These are phyloP conservation scores for Lachancea thermotolerans DNA, from an alignment of 805 yeast genomes.

Conservation along the genomic window DNA sequence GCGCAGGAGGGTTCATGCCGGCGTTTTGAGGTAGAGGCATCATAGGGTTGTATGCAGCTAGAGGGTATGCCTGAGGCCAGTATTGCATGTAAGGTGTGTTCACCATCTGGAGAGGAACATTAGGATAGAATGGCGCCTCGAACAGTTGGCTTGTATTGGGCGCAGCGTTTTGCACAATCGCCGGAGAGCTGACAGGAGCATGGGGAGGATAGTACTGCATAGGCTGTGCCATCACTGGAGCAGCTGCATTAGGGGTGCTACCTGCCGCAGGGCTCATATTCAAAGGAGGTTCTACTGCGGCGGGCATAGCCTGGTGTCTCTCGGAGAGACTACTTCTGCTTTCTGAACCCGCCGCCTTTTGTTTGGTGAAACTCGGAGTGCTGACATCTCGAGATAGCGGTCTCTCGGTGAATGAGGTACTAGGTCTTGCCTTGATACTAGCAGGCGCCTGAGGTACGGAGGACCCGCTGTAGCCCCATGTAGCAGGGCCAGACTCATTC, in stretches of 20 bases:
- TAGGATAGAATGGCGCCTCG: slow-evolving; percentile 1
- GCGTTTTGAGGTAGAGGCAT: background rate
- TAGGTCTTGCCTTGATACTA: slow-evolving; percentile 22
- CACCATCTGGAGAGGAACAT: slow-evolving; percentile 1
- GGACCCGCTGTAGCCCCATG: slow-evolving; percentile 30
- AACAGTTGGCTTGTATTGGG: background rate
- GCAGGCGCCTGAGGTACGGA: slow-evolving; percentile 29
- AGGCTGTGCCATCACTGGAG: slow-evolving; percentile 2
- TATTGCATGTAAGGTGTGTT: slow-evolving; percentile 4
- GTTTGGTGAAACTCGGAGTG: slow-evolving; percentile 8
- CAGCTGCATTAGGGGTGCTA: background rate
- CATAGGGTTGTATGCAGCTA: background rate
- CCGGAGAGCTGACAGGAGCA: background rate
- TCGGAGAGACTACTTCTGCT: no score
- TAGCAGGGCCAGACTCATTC: background rate
- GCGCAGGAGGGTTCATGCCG: background rate
- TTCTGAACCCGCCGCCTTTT: slow-evolving; percentile 1
- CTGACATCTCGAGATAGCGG: background rate
- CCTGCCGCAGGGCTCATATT: no score
- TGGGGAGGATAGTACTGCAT: background rate
- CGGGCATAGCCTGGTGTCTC: no score
- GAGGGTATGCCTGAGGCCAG: slow-evolving; percentile 5
- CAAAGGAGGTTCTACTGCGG: no score
- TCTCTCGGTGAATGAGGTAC: slow-evolving; percentile 3
- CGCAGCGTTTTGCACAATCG: background rate